Base-by-base conservation (phyloP, 768 basidiomycete species). In the Mycena chlorophos region DNA sequence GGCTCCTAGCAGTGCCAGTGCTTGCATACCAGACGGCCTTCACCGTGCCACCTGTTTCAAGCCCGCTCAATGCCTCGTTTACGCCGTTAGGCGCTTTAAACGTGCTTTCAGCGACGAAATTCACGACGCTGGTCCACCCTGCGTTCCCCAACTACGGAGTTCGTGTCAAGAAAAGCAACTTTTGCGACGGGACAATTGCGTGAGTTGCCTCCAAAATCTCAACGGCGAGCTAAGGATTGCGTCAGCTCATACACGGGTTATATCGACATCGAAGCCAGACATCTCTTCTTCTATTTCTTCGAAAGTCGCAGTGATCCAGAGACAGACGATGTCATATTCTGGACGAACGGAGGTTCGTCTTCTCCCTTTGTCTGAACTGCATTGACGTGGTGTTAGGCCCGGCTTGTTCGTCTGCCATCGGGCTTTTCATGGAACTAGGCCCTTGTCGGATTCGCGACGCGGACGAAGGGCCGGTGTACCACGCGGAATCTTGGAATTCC, bases 271-370 rank as follows among this genome's bases (percentile, higher is more conserved):
- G 65, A 75, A 49, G 75, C 75, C 17, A 67, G 75, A 23, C 77
- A 77, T 51, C 38, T 78, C 6, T 77, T 76, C 57, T 80, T 82
- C 70, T 79, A 79, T 67, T 82, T 81, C 61, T 83, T 81, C 63
- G 78, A 83, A 65, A 76, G 73, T 38, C 64, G 81, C 39, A 68
- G 64, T 28, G 66, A 76, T 52, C 75, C 77, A 31, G 66, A 64
- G 10, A 68, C 55, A n/a, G 72, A 73, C 60, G 73, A 74, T 23
- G 66, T 73, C 47, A 67, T 75, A 25, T 70, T 75, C 58, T 74
- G 75, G 75, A 75, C 73, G 42, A 75, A 76, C 46, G 78, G 78
- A 53, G 81, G 81, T 59, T 20, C 25, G 66, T 20, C 12, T 40
- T 73, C 31, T 34, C n/a, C n/a, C n/a, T n/a, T n/a, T n/a, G n/a